Evolutionary conservation across 164 flowering plant genomes (phyloP), one percentile per base, ranked within the genome.

Genomic region (Magnolia officinalis): DNA sequence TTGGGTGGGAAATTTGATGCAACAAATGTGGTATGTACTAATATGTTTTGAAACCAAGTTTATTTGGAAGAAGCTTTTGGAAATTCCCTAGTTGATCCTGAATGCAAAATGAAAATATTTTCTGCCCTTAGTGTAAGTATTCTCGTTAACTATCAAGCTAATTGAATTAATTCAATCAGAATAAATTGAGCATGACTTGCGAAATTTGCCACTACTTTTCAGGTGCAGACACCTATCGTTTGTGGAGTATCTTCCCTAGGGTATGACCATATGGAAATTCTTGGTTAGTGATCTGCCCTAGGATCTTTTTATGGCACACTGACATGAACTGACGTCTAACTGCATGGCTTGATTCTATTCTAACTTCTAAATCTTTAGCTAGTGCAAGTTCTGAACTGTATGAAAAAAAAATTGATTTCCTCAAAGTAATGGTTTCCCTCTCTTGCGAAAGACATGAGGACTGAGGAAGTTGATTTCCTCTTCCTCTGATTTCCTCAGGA

Each of bases 211-310:
- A 63, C 67, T 18, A 29, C 67, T 21, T 81, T 89, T 82, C 93
- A 96, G 99, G 95, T 94, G 73, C 86, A 88, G 83, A 78, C 80
- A 72, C 99, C 99, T 26, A 79, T 89, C 72, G 98, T 94, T 9
- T 94, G 99, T 87, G 99, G 99, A 78, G 83, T 96, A 83, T 73
- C 97, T 81, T 91, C 99, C 71, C 97, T 96, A 72, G 99, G 99
- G 72, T 96, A 86, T 87, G 99, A 94, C 83, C 99, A 96, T 88
- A 92, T 94, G 97, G 99, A 96, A 85, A 92, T 96, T 86, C 95
- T 96, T 81, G 99, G 99, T 96, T 78, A 85, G 98, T 90, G 66
- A 75, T 80, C 74, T 73, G 23, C 78, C 73, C 18, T 61, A 8
- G 61, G 61, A 55, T 55, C 16, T 11, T 11, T 55, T 55, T 11